phyloP scores from a whole-genome alignment of 2,329 filamentous ascomycete genomes.

The Fusarium sp. region DNA sequence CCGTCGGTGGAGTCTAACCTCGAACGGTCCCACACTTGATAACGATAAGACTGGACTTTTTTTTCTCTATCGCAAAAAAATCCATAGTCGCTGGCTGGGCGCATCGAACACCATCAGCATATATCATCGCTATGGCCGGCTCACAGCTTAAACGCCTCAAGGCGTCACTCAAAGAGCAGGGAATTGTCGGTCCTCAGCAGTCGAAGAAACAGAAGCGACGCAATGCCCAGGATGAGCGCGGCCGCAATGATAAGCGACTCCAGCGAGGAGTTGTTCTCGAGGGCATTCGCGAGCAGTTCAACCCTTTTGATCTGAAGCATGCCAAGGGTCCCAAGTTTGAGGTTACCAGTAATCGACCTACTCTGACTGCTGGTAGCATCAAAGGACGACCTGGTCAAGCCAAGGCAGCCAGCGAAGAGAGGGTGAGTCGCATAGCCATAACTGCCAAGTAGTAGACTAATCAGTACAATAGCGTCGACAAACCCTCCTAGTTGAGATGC shows the following conservation, averaged over 20 bases:
- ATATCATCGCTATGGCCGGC: conserved; percentile 76
- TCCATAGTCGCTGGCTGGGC: conserved; percentile 11
- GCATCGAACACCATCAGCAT: conserved; percentile 31
- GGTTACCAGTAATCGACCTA: conserved; percentile 75
- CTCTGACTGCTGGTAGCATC: conserved; percentile 67
- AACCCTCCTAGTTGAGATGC: conserved; percentile 90
- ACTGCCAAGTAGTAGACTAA: conserved; percentile 22
- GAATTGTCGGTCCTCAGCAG: conserved; percentile 89
- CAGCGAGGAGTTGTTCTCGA: conserved; percentile 82
- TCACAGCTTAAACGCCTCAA: conserved; percentile 98
- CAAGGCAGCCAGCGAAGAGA: conserved; percentile 88
- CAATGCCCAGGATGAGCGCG: conserved; percentile 73
- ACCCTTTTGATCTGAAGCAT: conserved; percentile 94
- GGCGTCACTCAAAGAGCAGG: conserved; percentile 87
- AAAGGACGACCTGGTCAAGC: conserved; percentile 83
- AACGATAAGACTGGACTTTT: conserved; percentile 46
- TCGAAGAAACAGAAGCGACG: conserved; percentile 95
- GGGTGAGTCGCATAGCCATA: conserved; percentile 60
- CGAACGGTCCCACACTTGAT: conserved; percentile 36
- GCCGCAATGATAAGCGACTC: conserved; percentile 76
- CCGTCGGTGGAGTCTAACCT: background rate
- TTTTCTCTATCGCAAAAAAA: conserved; percentile 45
- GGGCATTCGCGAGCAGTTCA: conserved; percentile 94
- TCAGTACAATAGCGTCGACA: conserved; percentile 70
- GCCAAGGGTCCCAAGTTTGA: conserved; percentile 86